Evolutionary conservation across 768 basidiomycete genomes (phyloP), one percentile per base, ranked within the genome.

Genomic region (Hydnomerulius pinastri): DNA sequence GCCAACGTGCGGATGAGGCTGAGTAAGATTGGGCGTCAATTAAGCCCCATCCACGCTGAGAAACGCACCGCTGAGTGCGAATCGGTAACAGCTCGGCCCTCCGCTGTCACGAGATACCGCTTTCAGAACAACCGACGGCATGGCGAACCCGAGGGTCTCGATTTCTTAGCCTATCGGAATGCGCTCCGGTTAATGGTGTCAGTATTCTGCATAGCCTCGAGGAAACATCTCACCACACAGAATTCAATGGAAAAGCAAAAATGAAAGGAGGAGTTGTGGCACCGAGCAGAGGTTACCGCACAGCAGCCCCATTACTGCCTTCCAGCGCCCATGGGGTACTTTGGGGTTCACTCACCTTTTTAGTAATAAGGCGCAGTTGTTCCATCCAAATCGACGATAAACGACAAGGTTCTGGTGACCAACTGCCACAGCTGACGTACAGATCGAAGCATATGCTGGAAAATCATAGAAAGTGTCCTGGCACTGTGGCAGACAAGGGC

Each of bases 101-200:
- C n/a, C 36, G 56, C 27, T 38, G 39, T 42, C 52, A 50, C 21
- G 38, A 18, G 13, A 24, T 39, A 21, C 38, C 38, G 20, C 17
- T 23, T 39, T 24, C 30, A 41, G 36, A 3, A 27, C 21, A 46
- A 17, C 59, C 57, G 50, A 52, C 47, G 59, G 54, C 21, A 45
- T 32, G 11, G 18, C 25, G 5, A 48, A 18, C 11, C 12, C 24
- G 46, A 47, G 5, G 29, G 56, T 46, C 49, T 20, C n/a, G 45
- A 45, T 15, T 3, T 6, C 8, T n/a, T n/a, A 23, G 20, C 58
- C 57, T 44, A 59, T 59, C 54, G 25, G 48, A n/a, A 39, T 35
- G 17, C 39, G 28, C 4, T n/a, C 18, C 33, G n/a, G 25, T 15
- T 15, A 1, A 29, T 57, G 15, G 4, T 12, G 12, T 41, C 23